Conservation (phyloP, 31 red algal genomes). For the Odonthalia washingtoniensis region DNA sequence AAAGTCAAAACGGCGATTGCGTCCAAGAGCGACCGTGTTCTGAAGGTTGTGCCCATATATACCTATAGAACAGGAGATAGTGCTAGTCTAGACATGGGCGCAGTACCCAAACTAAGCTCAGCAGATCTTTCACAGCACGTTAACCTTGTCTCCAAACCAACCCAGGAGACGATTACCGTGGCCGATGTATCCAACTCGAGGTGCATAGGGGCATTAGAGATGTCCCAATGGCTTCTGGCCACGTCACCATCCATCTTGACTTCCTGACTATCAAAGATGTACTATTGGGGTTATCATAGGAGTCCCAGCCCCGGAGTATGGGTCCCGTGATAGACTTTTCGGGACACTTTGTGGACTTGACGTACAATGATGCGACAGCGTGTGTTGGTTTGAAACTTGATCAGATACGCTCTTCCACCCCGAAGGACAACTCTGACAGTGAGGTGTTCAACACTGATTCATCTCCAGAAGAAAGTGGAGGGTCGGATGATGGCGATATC, state of each 20-base stretch:
- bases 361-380: neutral
- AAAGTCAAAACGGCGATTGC: neutral
- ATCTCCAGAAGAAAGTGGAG: neutral
- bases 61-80: neutral
- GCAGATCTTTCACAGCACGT: neutral
- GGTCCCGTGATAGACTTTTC: neutral
- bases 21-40: neutral
- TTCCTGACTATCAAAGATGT: neutral
- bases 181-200: neutral
- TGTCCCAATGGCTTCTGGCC: neutral
- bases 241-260: neutral
- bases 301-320: neutral
- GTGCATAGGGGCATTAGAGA: neutral
- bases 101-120: neutral
- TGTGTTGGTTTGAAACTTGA: neutral
- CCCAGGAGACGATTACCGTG: neutral
- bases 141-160: neutral
- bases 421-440: neutral
- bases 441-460: neutral
- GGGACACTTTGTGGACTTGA: neutral
- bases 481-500: neutral
- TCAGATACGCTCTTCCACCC: neutral
- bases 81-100: neutral
- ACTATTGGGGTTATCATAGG: neutral
- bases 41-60: neutral